A percentile compares a stretch with the other conserved stretches of the same genome.
Conservation (phyloP, 73 alveolate genomes). For the Symbiodinium natans region DNA sequence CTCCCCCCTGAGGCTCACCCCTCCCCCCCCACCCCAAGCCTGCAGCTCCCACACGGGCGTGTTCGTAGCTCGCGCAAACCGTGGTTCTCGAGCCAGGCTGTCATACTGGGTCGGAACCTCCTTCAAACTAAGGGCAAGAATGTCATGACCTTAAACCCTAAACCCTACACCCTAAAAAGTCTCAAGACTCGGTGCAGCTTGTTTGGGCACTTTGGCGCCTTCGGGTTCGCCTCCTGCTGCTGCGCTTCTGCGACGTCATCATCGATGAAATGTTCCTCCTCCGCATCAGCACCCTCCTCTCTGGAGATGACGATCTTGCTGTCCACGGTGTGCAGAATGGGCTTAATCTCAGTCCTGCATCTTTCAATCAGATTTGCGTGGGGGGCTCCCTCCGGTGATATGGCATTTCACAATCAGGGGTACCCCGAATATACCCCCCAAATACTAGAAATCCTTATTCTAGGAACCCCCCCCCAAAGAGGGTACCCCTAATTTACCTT, state of each 20-base stretch:
- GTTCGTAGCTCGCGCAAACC: constrained; percentile 49
- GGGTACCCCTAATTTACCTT: too few relatives aligned
- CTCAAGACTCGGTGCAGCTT: too few relatives aligned
- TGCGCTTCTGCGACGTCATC: constrained; percentile 38
- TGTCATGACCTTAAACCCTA: too few relatives aligned
- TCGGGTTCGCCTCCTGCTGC: constrained; percentile 4
- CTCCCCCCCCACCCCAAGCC: too few relatives aligned
- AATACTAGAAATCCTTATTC: too few relatives aligned
- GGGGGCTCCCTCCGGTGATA: too few relatives aligned
- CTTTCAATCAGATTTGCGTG: background rate
- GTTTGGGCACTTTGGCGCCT: background rate
- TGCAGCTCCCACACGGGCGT: constrained; percentile 83
- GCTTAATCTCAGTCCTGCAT: constrained; percentile 72
- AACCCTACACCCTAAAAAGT: too few relatives aligned
- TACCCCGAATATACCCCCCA: too few relatives aligned
- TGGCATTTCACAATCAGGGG: too few relatives aligned
- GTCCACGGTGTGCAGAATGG: constrained; percentile 66
- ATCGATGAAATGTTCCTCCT: constrained; percentile 80
- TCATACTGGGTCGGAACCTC: constrained; percentile 34
- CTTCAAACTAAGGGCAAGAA: background rate
- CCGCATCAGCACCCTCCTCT: constrained; percentile 9
- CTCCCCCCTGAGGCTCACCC: too few relatives aligned
- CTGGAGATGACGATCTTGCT: background rate
- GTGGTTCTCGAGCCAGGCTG: constrained; percentile 47
- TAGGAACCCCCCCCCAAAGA: too few relatives aligned